A percentile compares a stretch with the other conserved stretches of the same genome.
phyloP scores from a whole-genome alignment of 1,139 yeast species.

The Pichia sp. region DNA sequence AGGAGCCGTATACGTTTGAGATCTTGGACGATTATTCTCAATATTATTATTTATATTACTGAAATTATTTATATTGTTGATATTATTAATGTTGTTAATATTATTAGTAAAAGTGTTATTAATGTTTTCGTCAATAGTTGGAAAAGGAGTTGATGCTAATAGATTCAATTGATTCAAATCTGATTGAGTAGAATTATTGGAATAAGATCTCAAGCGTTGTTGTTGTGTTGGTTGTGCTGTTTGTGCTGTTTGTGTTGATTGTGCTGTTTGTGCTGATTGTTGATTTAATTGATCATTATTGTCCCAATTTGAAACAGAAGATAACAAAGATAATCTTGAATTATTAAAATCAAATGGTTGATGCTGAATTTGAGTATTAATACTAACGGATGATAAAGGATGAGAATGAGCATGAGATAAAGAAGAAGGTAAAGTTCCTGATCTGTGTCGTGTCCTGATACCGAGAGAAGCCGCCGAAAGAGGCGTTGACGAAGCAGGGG shows the following conservation, averaged over 20 bases:
- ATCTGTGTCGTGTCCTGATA: constrained; percentile 41
- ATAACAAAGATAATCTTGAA: not conserved
- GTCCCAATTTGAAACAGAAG: not conserved
- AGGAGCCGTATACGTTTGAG: constrained; percentile 32
- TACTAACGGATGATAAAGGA: too few relatives aligned
- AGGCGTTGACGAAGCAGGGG: not conserved
- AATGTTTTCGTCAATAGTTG: not conserved
- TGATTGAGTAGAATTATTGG: not conserved
- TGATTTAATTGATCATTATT: not conserved
- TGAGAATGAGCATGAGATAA: constrained; percentile 18
- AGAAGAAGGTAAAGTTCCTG: constrained; percentile 53
- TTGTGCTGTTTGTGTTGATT: not conserved
- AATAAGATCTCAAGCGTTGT: not conserved
- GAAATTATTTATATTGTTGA: constrained; percentile 1
- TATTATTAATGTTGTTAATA: not conserved
- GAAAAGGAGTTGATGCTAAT: not conserved
- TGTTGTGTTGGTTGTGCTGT: not conserved
- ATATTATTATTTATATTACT: constrained; percentile 5
- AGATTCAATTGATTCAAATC: not conserved
- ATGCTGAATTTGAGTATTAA: too few relatives aligned
- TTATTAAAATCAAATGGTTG: not conserved
- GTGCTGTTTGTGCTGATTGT: not conserved
- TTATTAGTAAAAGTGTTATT: constrained; percentile 8
- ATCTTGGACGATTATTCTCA: constrained; percentile 32
- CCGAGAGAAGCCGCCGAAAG: constrained; percentile 22